phyloP scores from a whole-genome alignment of 2,329 filamentous ascomycete genomes.

The Cladosporium velox region DNA sequence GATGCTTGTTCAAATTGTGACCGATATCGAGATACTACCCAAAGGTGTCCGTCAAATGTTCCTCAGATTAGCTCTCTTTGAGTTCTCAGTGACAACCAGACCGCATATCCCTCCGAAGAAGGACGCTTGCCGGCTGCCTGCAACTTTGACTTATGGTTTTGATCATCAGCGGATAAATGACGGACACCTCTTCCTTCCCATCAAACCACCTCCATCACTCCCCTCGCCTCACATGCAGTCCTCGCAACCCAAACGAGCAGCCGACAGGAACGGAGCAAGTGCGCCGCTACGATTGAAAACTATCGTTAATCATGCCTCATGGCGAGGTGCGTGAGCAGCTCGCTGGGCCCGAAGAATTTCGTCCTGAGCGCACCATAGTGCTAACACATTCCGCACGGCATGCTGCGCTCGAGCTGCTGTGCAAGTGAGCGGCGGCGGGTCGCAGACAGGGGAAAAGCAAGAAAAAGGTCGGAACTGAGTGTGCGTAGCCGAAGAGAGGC shows the following conservation, averaged over 20 bases:
- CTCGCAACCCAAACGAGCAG: conserved; percentile 13
- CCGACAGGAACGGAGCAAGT: conserved; percentile 17
- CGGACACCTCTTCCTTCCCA: conserved; percentile 15
- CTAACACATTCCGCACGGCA: conserved; percentile 13
- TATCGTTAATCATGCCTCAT: conserved; percentile 18
- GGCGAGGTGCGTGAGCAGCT: conserved; percentile 3
- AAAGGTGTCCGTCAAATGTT: conserved; percentile 11
- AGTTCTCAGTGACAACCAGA: conserved; percentile 23
- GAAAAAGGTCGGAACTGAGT: neutral
- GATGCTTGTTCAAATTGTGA: neutral
- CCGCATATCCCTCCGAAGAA: conserved; percentile 4
- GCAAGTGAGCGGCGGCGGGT: neutral
- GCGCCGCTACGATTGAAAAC: conserved; percentile 23
- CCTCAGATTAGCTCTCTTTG: conserved; percentile 24
- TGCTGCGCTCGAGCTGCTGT: conserved; percentile 11
- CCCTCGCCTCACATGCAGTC: conserved; percentile 15
- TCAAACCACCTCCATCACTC: neutral
- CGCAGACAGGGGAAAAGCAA: neutral
- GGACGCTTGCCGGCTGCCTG: conserved; percentile 20
- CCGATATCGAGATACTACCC: neutral
- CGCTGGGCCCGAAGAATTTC: conserved; percentile 12
- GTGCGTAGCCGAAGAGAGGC: conserved; percentile 4
- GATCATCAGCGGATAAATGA: conserved; percentile 21
- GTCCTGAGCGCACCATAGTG: conserved; percentile 21
- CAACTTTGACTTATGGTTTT: conserved; percentile 23